These are phyloP conservation scores for Colletotrichum sp. DNA, from an alignment of 2,329 filamentous ascomycete species.

Conservation along the genomic window DNA sequence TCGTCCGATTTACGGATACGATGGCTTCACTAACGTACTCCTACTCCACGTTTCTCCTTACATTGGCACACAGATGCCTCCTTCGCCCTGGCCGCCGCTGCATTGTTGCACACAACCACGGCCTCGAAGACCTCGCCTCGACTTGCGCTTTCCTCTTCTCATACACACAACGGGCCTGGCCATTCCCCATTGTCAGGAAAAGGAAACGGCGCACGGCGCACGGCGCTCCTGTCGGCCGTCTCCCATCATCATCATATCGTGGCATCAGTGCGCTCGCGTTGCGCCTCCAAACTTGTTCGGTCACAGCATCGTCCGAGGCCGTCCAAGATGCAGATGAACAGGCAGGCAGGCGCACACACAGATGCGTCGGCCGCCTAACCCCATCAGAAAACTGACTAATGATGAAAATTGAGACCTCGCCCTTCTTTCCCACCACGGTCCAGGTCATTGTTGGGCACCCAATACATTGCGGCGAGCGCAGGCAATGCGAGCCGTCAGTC, in stretches of 20 bases:
- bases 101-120: neutral
- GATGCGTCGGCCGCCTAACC: neutral
- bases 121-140: neutral
- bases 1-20: neutral
- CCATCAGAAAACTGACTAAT: neutral
- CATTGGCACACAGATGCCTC: neutral
- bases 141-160: neutral
- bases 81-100: neutral
- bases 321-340: neutral
- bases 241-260: neutral
- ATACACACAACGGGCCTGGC: neutral
- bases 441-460: neutral
- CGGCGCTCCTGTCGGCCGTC: neutral
- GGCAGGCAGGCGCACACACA: neutral
- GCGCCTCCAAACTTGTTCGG: constrained; percentile 11
- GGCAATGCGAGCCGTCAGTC: neutral
- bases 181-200: neutral
- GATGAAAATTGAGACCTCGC: neutral
- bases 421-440: neutral
- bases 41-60: neutral
- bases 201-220: constrained; percentile 1
- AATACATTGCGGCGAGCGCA: neutral
- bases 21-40: neutral
- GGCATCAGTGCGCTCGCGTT: constrained; percentile 15
- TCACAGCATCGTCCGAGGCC: constrained; percentile 22